Evolutionary conservation across 495 filamentous ascomycete genomes (phyloP).

Genomic region (Aspergillus haitiensis): DNA sequence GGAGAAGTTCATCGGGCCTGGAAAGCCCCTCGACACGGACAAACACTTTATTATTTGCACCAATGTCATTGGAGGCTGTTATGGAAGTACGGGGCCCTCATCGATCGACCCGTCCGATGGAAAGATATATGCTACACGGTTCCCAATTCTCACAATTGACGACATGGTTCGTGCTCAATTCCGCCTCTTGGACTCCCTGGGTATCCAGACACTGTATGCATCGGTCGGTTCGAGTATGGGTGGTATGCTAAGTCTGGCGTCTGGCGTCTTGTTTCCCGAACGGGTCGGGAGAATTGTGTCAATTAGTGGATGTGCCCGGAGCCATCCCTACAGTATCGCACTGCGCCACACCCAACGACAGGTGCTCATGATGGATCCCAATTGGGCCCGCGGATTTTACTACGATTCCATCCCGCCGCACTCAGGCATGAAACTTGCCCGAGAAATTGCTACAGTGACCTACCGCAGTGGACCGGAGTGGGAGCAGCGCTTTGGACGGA

Average conservation of each 20-base stretch:
- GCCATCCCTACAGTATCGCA: constrained; percentile 96
- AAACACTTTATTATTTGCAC: constrained; percentile 95
- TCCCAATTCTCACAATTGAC: constrained; percentile 93
- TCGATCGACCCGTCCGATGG: constrained; percentile 88
- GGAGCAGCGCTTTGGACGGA: constrained; percentile 90
- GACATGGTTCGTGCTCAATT: constrained; percentile 99
- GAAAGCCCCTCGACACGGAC: constrained; percentile 79
- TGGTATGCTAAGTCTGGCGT: constrained; percentile 94
- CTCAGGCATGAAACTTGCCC: constrained; percentile 94
- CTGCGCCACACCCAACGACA: constrained; percentile 99
- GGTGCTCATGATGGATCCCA: constrained; percentile 97
- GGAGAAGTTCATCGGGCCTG: constrained; percentile 98
- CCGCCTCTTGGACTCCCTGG: constrained; percentile 76
- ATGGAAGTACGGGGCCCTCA: constrained; percentile 89
- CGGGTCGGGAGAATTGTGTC: constrained; percentile 79
- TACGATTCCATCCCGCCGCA: constrained; percentile 89
- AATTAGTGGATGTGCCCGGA: constrained; percentile 91
- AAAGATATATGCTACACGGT: constrained; percentile 87
- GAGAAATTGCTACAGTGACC: constrained; percentile 96
- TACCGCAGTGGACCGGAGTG: constrained; percentile 97
- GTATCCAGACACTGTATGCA: constrained; percentile 79
- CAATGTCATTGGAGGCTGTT: constrained; percentile 95
- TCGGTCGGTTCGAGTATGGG: constrained; percentile 98
- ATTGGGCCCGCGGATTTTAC: constrained; percentile 97
- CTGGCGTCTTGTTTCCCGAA: constrained; percentile 82